Evolutionary conservation across 768 basidiomycete species (phyloP).

Genomic region (Dendrothele bispora): DNA sequence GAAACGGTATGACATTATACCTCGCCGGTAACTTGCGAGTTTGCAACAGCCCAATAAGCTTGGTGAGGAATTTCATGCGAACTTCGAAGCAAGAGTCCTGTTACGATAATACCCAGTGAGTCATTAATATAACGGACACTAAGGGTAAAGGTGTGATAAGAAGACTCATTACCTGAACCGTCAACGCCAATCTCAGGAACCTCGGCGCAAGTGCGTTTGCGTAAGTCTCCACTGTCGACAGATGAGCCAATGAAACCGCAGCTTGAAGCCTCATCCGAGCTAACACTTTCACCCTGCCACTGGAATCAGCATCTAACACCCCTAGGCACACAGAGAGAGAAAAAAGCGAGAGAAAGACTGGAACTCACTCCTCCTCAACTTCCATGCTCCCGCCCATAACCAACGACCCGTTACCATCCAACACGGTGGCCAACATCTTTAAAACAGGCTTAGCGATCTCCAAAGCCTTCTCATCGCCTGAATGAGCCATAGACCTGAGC

Average conservation of each 20-base stretch:
- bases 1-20: conserved; percentile 84
- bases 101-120: not conserved
- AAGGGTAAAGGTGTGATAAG: not conserved
- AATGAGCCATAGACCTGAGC: conserved; percentile 76
- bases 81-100: conserved; percentile 91
- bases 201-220: conserved; percentile 53
- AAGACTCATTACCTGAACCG: conserved; percentile 62
- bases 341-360: too few species aligned
- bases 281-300: conserved; percentile 56
- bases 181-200: conserved; percentile 71
- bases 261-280: conserved; percentile 85
- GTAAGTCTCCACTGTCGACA: conserved; percentile 61
- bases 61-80: conserved; percentile 73
- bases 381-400: conserved; percentile 43
- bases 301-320: conserved; percentile 11
- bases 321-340: not conserved
- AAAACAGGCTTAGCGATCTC: conserved; percentile 75
- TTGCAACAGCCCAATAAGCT: conserved; percentile 66
- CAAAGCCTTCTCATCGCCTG: conserved; percentile 52
- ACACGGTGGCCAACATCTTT: conserved; percentile 70
- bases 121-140: not conserved
- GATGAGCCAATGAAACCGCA: conserved; percentile 75
- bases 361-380: conserved; percentile 47
- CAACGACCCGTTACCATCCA: conserved; percentile 69
- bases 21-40: conserved; percentile 62